Percentiles rank a stretch among this genome's conserved stretches.
Evolutionary conservation across 208 protist species (phyloP).

Genomic region (Balamuthia mandrillaris): DNA sequence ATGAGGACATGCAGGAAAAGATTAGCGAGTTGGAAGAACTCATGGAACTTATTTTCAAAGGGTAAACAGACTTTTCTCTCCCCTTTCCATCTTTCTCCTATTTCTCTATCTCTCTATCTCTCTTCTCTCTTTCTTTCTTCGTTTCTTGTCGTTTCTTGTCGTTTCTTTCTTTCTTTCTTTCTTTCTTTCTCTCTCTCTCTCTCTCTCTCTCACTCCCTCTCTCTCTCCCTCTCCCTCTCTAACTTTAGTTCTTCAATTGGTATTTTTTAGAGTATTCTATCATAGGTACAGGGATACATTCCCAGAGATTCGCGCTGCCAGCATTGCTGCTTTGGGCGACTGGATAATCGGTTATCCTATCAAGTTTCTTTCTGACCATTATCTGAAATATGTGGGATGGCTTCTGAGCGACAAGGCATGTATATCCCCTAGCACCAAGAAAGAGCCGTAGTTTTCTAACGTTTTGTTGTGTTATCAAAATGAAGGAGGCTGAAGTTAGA

Average conservation of each 20-base stretch:
- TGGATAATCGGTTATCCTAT: slow-evolving; percentile 42
- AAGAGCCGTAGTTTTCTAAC: neutral
- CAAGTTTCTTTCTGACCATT: slow-evolving; percentile 39
- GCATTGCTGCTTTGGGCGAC: slow-evolving; percentile 25
- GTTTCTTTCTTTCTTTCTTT: too few species aligned
- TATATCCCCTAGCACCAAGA: too few species aligned
- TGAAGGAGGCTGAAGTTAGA: neutral
- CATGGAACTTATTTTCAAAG: slow-evolving; percentile 32
- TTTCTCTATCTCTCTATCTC: neutral
- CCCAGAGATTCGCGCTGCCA: slow-evolving; percentile 27
- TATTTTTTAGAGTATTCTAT: slow-evolving; percentile 27
- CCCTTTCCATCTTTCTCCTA: too few species aligned
- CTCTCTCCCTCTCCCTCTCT: neutral
- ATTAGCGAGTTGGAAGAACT: neutral
- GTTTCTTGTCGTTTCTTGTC: too few species aligned
- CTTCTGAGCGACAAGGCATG: slow-evolving; percentile 45
- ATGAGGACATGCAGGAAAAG: neutral
- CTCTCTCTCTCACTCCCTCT: neutral
- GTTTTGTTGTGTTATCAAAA: neutral
- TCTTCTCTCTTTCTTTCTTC: too few species aligned
- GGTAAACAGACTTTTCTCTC: too few species aligned
- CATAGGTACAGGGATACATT: slow-evolving; percentile 44
- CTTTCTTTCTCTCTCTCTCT: neutral
- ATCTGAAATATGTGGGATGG: slow-evolving; percentile 49
- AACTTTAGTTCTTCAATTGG: neutral